Evolutionary conservation across 495 filamentous ascomycete species (phyloP).

Genomic region (Paragyromitra xinjiangensis): DNA sequence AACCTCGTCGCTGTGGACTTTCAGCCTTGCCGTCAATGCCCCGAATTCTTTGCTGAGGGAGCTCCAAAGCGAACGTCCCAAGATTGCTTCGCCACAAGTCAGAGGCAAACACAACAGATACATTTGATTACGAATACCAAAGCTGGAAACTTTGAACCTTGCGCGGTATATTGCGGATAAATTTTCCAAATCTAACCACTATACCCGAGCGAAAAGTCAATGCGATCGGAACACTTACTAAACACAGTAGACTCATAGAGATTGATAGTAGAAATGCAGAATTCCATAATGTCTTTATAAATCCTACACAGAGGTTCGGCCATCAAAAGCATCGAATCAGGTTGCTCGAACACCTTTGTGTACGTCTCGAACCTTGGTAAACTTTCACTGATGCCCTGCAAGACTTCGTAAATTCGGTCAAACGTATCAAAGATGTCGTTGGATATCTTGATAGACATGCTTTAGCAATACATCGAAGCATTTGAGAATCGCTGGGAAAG

Average conservation of each 20-base stretch:
- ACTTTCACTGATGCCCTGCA: background rate
- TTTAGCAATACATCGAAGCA: background rate
- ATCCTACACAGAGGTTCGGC: conserved; percentile 6
- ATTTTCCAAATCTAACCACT: background rate
- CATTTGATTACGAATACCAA: background rate
- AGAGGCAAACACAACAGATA: background rate
- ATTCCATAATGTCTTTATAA: conserved; percentile 14
- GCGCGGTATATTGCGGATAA: background rate
- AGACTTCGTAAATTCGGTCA: conserved; percentile 12
- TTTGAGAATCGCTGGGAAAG: background rate
- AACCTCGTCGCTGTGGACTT: conserved; percentile 16
- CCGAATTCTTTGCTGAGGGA: conserved; percentile 4
- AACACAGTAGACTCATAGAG: background rate
- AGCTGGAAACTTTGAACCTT: background rate
- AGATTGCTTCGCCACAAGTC: background rate
- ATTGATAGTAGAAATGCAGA: conserved; percentile 20
- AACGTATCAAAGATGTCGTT: conserved; percentile 13
- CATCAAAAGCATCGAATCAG: conserved; percentile 7
- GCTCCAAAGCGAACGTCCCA: conserved; percentile 16
- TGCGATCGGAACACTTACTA: background rate
- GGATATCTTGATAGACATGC: conserved; percentile 3
- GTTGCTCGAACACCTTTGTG: conserved; percentile 3
- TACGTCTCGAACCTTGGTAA: conserved; percentile 14
- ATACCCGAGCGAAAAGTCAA: background rate
- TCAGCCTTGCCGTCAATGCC: conserved; percentile 21